Percentiles rank a stretch among this genome's conserved stretches.
These are phyloP conservation scores for Irpex sp. DNA, from an alignment of 1,284 basidiomycete genomes.

Conservation along the genomic window DNA sequence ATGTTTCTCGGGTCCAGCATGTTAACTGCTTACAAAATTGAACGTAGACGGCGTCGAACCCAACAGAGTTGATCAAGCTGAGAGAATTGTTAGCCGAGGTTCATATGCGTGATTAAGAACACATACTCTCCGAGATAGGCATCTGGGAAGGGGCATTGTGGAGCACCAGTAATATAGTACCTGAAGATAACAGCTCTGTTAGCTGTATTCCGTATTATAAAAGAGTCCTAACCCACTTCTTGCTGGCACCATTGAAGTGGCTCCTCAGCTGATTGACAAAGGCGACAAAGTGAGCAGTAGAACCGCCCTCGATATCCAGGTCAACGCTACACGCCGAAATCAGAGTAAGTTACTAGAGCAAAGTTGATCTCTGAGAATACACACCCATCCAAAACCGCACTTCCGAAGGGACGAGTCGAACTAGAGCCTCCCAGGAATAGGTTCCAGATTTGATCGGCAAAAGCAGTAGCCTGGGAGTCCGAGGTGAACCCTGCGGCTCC, in stretches of 20 bases:
- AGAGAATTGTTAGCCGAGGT: neutral
- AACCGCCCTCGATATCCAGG: slow-evolving; percentile 62
- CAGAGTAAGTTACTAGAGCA: neutral
- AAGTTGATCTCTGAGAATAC: slow-evolving; percentile 11
- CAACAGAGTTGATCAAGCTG: slow-evolving; percentile 45
- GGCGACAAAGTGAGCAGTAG: slow-evolving; percentile 39
- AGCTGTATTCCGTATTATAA: neutral
- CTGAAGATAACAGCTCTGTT: slow-evolving; percentile 22
- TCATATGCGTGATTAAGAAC: neutral
- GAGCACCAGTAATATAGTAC: slow-evolving; percentile 59
- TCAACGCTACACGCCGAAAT: slow-evolving; percentile 40
- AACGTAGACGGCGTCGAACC: slow-evolving; percentile 60
- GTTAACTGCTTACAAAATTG: slow-evolving; percentile 42
- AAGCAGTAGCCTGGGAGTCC: slow-evolving; percentile 45
- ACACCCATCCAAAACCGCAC: slow-evolving; percentile 60
- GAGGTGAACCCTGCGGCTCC: slow-evolving; percentile 46
- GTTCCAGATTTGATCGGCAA: slow-evolving; percentile 60
- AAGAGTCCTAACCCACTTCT: slow-evolving; percentile 33
- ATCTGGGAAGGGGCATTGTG: slow-evolving; percentile 66
- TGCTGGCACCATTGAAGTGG: slow-evolving; percentile 42
- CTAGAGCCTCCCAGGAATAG: slow-evolving; percentile 57
- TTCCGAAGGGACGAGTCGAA: slow-evolving; percentile 53
- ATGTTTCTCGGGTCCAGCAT: neutral
- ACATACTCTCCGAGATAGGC: slow-evolving; percentile 40
- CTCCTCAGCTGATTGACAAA: slow-evolving; percentile 50